Base-by-base conservation (phyloP, 345 rosid genomes). In the Citropsis articulata region DNA sequence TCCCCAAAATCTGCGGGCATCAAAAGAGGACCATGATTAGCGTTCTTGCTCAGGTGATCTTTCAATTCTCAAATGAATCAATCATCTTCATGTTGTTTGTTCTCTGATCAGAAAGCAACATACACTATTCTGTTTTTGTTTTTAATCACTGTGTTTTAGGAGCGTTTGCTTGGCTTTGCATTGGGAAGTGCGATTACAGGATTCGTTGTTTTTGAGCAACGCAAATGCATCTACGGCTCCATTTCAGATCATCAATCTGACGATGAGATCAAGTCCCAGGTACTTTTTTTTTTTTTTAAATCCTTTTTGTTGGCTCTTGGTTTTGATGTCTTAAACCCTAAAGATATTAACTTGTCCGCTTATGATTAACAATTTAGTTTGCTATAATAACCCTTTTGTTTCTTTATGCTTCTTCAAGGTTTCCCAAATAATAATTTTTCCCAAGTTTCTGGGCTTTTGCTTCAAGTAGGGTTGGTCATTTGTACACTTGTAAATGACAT, bases 81-180 rank as follows among this genome's bases (percentile, higher is more conserved):
- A 21, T 71, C 30, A 27, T 13, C 3, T 22, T 48, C 45, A 4
- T 10, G 9, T 69, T 16, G 60, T 10, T 31, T 6, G 7, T 55
- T 45, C 36, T 12, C 22, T 16, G 24, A 66, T 13, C 19, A 18
- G 7, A 53, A 53, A 14, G 5, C 57, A 4, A 14, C 5, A 53
- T 14, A 1, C 27, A 31, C 42, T 73, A 31, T 24, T 30, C 16
- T 16, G 10, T 42, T 9, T 9, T 1, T 19, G 12, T 62, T 18
- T 1, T 50, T 14, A 4, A 7, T 38, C 56, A 3, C n/a, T n/a
- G 62, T 19, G 42, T 38, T 38, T 45, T 7, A 91, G 94, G 94
- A 91, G 84, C 97, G 98, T 70, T 82, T 96, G 72, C 97, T 94
- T 60, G 99, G 99, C 22, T 88, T 86, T 36, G 83, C 91, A 30